phyloP scores from a whole-genome alignment of 495 filamentous ascomycete genomes.

The Neurospora sp. region DNA sequence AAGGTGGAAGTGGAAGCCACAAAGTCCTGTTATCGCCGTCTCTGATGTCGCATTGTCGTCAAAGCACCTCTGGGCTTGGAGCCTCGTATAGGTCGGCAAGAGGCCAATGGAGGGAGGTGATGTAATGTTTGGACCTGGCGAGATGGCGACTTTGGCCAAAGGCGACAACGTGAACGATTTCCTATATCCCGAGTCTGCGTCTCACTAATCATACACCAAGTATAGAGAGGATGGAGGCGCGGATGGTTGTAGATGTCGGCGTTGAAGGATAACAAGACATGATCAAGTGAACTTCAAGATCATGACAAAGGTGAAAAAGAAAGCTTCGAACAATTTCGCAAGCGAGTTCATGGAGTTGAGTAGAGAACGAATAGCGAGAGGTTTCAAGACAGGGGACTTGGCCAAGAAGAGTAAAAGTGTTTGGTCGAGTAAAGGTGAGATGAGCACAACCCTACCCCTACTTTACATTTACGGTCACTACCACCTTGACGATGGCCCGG shows the following conservation, averaged over 20 bases:
- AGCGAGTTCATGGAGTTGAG: neutral
- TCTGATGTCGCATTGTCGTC: neutral
- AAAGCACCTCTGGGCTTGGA: neutral
- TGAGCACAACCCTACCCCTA: neutral
- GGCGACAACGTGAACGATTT: neutral
- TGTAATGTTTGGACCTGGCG: neutral
- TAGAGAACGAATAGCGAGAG: neutral
- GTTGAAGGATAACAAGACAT: neutral
- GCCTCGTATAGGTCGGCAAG: too few relatives aligned
- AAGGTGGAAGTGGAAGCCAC: neutral
- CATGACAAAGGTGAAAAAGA: neutral
- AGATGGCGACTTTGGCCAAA: neutral
- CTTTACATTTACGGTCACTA: neutral
- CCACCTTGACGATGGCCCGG: neutral
- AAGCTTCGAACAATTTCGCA: neutral
- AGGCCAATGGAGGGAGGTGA: neutral
- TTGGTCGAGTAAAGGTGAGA: neutral
- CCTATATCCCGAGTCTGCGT: neutral
- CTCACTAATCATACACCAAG: neutral
- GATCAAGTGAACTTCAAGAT: neutral
- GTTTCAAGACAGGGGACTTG: neutral
- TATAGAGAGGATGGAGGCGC: neutral
- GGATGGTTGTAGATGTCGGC: neutral
- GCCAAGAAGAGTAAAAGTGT: neutral
- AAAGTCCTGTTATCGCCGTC: slow-evolving; percentile 3